Evolutionary conservation across 306 rosid genomes (phyloP), one percentile per base, ranked within the genome.

Genomic region (Lithocarpus polystachyus): DNA sequence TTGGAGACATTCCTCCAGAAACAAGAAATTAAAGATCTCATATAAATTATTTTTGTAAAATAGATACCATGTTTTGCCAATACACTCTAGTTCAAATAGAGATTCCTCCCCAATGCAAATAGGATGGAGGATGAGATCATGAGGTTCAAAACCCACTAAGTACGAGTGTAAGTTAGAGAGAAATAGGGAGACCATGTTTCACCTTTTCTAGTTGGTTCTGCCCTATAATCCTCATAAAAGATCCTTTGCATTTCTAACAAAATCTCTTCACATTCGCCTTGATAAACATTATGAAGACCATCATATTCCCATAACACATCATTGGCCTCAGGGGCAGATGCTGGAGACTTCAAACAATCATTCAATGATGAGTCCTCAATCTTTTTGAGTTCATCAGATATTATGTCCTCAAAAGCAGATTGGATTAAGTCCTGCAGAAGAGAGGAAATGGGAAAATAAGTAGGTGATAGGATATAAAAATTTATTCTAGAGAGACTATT

Each of bases 171-270:
- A 48, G 15, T 48, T 12, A 48, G 53, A 48, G 14, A 48, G n/a
- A 54, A 33, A 51, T 18, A 15, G 28, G 2, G 74, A 4, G 40
- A 24, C 2, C 14, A 12, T 14, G 24, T 6, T 73, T 78, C 73
- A 90, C 97, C 96, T 82, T 88, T 72, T 11, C 45, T 20, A 18
- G 76, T 79, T 76, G 87, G 76, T 67, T 91, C 87, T 28, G 56
- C 73, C 53, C 68, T 67, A 60, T 84, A 87, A 82, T 92, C 94
- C 80, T 94, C 83, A 75, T 94, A 94, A 87, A 94, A 94, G 56
- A 94, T 89, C 75, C 84, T 88, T 76, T 90, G 94, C 96, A 94
- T 92, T 83, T 92, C 94, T 77, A 94, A 45, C 77, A 90, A 56
- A 11, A 94, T 90, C 20, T 85, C 96, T 87, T 90, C 89, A 73